A percentile compares a stretch with the other conserved stretches of the same genome.
These are phyloP conservation scores for Mycena citricolor DNA, from an alignment of 1,284 basidiomycete genomes.

Conservation along the genomic window DNA sequence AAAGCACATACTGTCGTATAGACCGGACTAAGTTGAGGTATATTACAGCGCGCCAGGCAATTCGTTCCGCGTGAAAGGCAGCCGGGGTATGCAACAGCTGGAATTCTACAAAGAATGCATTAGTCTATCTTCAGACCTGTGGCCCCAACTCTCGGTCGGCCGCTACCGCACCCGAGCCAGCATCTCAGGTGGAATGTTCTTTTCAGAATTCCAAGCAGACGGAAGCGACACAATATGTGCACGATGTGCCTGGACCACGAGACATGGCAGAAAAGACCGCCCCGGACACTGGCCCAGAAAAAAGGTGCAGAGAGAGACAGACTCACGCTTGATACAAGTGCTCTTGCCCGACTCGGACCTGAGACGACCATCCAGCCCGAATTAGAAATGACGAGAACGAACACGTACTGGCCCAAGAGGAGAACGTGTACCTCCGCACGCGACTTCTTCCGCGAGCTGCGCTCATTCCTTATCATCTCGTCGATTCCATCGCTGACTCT, in stretches of 20 bases:
- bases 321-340: constrained; percentile 82
- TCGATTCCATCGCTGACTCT: constrained; percentile 75
- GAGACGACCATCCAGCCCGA: no score
- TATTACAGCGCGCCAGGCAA: constrained; percentile 82
- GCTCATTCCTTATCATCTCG: constrained; percentile 67
- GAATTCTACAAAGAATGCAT: constrained; percentile 75
- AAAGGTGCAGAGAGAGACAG: no score
- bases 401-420: constrained; percentile 80
- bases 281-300: no score
- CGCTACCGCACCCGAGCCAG: no score
- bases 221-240: no score
- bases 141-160: no score
- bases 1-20: constrained; percentile 60
- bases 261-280: no score
- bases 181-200: no score
- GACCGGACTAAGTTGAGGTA: constrained; percentile 83
- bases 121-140: no score
- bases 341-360: constrained; percentile 48
- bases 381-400: no score
- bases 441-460: constrained; percentile 53
- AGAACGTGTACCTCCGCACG: constrained; percentile 70
- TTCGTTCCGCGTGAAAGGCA: constrained; percentile 72
- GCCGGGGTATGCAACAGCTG: constrained; percentile 73
- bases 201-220: no score
- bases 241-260: no score